These are phyloP conservation scores for Dispira simplex DNA, from an alignment of 192 early-diverging fungal species.

Conservation along the genomic window DNA sequence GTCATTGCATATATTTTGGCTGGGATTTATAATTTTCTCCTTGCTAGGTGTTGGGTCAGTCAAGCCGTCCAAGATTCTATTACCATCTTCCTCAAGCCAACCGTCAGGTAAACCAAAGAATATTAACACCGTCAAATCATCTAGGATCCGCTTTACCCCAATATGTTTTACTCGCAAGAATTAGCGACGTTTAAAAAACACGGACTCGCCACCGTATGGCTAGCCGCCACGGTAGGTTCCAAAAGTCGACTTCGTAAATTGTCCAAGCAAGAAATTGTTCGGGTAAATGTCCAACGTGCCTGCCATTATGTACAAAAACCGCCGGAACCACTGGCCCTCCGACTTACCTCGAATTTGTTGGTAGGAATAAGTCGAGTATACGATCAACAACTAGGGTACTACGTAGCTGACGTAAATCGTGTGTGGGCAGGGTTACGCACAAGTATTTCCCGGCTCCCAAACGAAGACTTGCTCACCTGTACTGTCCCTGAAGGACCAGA, in stretches of 20 bases:
- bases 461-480: too few species aligned
- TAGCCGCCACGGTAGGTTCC: not conserved
- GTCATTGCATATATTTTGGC: not conserved
- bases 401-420: not conserved
- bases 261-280: not conserved
- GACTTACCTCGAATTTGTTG: not conserved
- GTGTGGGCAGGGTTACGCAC: too few species aligned
- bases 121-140: too few species aligned
- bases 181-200: not conserved
- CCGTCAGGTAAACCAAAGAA: too few species aligned
- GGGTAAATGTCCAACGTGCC: not conserved
- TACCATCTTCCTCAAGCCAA: too few species aligned
- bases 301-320: not conserved
- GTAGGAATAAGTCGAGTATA: not conserved
- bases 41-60: not conserved
- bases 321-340: not conserved
- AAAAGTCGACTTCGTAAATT: not conserved
- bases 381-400: not conserved
- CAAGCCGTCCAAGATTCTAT: not conserved
- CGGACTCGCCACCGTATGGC: not conserved
- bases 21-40: not conserved
- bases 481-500: too few species aligned
- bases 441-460: too few species aligned
- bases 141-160: not conserved
- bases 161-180: not conserved